Conservation (phyloP, 2,329 filamentous ascomycete genomes). For the Fusarium clavum region DNA sequence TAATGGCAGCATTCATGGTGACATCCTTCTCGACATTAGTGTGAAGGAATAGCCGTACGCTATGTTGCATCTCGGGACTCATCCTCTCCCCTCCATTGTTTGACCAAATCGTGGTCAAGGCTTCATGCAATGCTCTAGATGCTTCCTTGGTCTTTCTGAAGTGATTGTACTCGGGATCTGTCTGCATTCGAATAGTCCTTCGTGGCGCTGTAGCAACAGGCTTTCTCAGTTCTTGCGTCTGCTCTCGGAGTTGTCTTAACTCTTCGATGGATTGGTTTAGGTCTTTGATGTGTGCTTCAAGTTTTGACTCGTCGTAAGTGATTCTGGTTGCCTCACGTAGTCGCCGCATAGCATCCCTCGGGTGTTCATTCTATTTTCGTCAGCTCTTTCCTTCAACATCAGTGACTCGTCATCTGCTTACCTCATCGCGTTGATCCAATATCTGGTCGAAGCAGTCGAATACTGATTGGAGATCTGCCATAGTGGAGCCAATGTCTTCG, state of each 20-base stretch:
- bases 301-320: background rate
- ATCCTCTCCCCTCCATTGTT: too few relatives aligned
- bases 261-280: background rate
- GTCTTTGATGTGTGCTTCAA: background rate
- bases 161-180: background rate
- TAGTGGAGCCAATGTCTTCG: background rate
- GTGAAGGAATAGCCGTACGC: background rate
- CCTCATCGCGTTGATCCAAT: background rate
- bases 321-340: background rate
- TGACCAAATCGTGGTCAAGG: background rate
- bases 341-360: background rate
- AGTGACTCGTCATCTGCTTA: background rate
- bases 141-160: background rate
- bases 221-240: background rate
- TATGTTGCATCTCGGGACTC: background rate
- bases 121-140: background rate
- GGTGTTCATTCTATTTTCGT: background rate
- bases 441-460: background rate
- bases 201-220: fast-evolving
- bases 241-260: background rate
- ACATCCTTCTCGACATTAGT: background rate
- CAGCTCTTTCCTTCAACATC: background rate
- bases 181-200: background rate
- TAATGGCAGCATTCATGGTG: background rate
- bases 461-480: background rate